Evolutionary conservation across 495 filamentous ascomycete genomes (phyloP), one percentile per base, ranked within the genome.

Genomic region (Parachaetomium inaequale): DNA sequence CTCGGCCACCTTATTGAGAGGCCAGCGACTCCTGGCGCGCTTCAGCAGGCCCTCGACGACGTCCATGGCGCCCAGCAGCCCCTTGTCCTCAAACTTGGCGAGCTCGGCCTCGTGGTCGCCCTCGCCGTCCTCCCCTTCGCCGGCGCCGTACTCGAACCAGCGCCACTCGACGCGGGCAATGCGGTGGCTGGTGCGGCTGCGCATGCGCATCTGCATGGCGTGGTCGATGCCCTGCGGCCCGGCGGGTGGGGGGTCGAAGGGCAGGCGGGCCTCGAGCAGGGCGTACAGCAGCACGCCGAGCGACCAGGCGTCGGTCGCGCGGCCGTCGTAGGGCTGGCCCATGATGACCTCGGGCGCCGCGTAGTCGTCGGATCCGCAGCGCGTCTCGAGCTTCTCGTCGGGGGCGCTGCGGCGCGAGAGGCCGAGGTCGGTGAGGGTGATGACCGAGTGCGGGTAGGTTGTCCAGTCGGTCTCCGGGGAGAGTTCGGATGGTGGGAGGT

Each of bases 281-380:
- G 95, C 91, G 70, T 97, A 98, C 0, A 98, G 83, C 10, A 96
- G 75, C 3, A 98, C 94, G 51, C 94, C 94, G 6, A 97, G 82
- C 1, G 93, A 93, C 94, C 94, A 98, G 21, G 92, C 92, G 68
- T 98, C 94, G 4, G 90, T 93, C 7, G 85, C 81, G 21, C 95
- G 92, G 36, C 95, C 94, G 72, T 98, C 94, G 70, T 98, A 98
- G 6, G 91, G 83, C 69, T 96, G 92, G 21, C 92, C 92, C 81
- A 98, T 90, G 25, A 98, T 87, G 47, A 98, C 90, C 73, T 98
- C 94, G 0, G 94, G 94, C 0, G 94, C 92, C 4, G 94, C 95
- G 69, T 98, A 98, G 77, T 98, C 94, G 73, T 97, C 94, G 36
- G 89, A 93, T 19, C 94, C 94, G 71, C 94, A 98, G 15, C 93